Conservation (phyloP, 768 basidiomycete species). For the Cystofilobasidium ferigula region DNA sequence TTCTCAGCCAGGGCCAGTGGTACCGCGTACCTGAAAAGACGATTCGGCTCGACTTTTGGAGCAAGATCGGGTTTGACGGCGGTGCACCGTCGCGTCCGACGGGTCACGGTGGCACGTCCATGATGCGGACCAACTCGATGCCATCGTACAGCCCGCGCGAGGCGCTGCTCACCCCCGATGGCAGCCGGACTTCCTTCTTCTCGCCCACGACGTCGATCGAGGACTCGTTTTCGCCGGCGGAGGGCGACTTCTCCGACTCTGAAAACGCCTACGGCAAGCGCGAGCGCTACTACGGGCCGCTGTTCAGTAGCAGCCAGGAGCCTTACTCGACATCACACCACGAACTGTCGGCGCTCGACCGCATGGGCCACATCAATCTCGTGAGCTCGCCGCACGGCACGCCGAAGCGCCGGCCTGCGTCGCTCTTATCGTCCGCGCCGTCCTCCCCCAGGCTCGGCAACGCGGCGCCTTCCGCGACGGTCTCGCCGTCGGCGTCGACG, state of each 20-base stretch:
- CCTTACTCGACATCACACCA: not conserved
- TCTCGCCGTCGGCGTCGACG: conserved; percentile 5
- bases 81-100: not conserved
- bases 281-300: conserved; percentile 15
- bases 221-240: conserved; percentile 14
- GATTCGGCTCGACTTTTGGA: conserved; percentile 92
- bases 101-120: conserved; percentile 6
- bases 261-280: conserved; percentile 22
- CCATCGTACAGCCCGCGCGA: conserved; percentile 19
- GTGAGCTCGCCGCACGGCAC: not conserved
- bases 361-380: not conserved
- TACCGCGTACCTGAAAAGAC: conserved; percentile 88
- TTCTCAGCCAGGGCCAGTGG: conserved; percentile 48
- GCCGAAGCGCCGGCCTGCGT: not conserved
- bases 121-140: conserved; percentile 17
- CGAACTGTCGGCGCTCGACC: not conserved
- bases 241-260: conserved; percentile 23
- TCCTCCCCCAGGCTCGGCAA: not conserved
- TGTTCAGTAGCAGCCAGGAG: conserved; percentile 2
- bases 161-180: conserved; percentile 12
- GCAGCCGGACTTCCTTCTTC: not conserved
- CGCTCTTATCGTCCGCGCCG: not conserved
- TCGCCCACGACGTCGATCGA: conserved; percentile 14
- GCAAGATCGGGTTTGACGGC: conserved; percentile 42
- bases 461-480: not conserved